Evolutionary conservation across 2,329 filamentous ascomycete species (phyloP).

Genomic region (Cercospora sp.): DNA sequence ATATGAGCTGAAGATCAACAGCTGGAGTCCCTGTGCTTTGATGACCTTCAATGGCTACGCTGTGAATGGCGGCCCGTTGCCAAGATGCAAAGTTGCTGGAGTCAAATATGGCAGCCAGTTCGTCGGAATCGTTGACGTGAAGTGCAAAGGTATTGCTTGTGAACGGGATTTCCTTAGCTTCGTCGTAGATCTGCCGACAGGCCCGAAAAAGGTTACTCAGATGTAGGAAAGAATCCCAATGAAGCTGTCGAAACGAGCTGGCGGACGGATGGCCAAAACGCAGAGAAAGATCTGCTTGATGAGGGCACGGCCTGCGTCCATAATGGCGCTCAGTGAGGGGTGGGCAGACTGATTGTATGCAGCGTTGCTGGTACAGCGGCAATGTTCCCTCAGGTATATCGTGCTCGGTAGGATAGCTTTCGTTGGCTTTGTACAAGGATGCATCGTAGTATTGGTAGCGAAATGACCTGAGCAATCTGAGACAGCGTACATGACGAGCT

Average conservation of each 20-base stretch:
- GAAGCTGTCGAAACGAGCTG: not conserved
- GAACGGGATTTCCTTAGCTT: not conserved
- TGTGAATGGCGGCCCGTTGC: not conserved
- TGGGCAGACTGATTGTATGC: not conserved
- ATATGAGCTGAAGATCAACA: not conserved
- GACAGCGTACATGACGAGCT: not conserved
- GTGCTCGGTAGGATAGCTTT: not conserved
- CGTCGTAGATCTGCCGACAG: not conserved
- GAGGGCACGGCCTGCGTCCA: not conserved
- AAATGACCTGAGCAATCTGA: not conserved
- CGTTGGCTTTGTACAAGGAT: not conserved
- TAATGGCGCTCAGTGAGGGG: not conserved
- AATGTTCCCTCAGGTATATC: not conserved
- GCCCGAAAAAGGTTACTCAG: not conserved
- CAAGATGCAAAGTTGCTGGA: not conserved
- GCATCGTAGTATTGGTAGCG: not conserved
- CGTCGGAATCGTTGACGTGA: not conserved
- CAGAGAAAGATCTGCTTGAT: not conserved
- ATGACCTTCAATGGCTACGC: not conserved
- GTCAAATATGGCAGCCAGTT: not conserved
- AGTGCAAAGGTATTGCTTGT: conserved; percentile 3
- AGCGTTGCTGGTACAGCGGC: conserved; percentile 1
- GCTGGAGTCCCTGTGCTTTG: not conserved
- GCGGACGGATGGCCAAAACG: not conserved
- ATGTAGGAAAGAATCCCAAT: conserved; percentile 1